A percentile compares a stretch with the other conserved stretches of the same genome.
Evolutionary conservation across 257 asterid species (phyloP).

Genomic region (Solanum pimpinellifolium): DNA sequence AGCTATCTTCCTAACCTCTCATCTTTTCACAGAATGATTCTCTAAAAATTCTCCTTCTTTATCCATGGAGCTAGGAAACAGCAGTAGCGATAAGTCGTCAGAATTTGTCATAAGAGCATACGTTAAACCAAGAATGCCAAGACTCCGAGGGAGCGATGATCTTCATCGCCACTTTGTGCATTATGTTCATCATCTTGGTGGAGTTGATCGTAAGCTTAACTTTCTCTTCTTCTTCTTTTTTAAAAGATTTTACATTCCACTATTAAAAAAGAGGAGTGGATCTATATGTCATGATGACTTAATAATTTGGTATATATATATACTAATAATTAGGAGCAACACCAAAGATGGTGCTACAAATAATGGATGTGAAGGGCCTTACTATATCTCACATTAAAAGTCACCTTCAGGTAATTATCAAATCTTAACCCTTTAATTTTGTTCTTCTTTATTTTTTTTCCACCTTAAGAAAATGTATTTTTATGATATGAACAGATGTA

Average conservation of each 20-base stretch:
- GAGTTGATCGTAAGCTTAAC: constrained; percentile 44
- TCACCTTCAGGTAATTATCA: constrained; percentile 55
- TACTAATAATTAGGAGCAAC: constrained; percentile 40
- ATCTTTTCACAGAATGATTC: background rate
- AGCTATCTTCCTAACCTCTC: background rate
- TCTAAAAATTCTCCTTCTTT: background rate
- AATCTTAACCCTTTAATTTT: no score
- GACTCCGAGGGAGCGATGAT: constrained; percentile 54
- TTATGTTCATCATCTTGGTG: constrained; percentile 61
- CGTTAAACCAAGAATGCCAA: constrained; percentile 44
- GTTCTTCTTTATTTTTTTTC: rapidly evolving
- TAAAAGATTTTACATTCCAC: background rate
- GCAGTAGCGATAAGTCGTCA: background rate
- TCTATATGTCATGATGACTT: background rate
- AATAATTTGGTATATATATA: no score
- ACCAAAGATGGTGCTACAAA: constrained; percentile 64
- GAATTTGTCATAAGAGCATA: constrained; percentile 32
- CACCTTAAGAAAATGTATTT: background rate
- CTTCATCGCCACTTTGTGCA: constrained; percentile 55
- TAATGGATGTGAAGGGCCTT: constrained; percentile 70
- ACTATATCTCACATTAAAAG: constrained; percentile 71
- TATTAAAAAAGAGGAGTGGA: no score
- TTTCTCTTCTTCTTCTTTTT: no score
- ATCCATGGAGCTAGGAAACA: background rate
- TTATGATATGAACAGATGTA: constrained; percentile 44